Evolutionary conservation across 495 filamentous ascomycete genomes (phyloP).

Genomic region (Penicillium waksmanii): DNA sequence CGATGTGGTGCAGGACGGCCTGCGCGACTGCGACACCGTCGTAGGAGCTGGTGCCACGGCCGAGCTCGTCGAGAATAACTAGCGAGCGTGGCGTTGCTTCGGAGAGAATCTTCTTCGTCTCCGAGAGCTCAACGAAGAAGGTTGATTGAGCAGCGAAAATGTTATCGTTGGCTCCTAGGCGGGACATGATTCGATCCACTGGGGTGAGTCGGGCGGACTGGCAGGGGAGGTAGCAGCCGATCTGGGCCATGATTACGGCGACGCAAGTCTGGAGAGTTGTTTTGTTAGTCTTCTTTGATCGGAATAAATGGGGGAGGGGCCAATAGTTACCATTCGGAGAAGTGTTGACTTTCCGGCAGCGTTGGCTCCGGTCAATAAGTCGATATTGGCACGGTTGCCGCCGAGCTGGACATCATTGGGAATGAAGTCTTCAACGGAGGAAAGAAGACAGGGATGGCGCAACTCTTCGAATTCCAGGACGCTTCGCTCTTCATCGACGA

Average conservation of each 20-base stretch:
- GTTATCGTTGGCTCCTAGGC: constrained; percentile 97
- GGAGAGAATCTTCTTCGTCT: constrained; percentile 97
- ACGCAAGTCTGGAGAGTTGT: constrained; percentile 70
- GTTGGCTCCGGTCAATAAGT: constrained; percentile 94
- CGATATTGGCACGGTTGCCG: constrained; percentile 78
- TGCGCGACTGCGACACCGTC: constrained; percentile 97
- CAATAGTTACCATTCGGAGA: constrained; percentile 79
- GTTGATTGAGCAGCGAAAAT: constrained; percentile 98
- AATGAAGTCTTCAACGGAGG: constrained; percentile 90
- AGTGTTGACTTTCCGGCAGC: constrained; percentile 99
- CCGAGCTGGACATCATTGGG: constrained; percentile 93
- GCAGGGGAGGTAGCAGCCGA: constrained; percentile 91
- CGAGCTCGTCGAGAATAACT: constrained; percentile 97
- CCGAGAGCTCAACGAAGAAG: constrained; percentile 97
- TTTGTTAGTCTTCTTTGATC: constrained; percentile 1
- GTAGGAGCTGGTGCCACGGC: constrained; percentile 90
- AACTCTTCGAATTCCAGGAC: constrained; percentile 90
- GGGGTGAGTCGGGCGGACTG: constrained; percentile 84
- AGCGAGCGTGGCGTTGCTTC: constrained; percentile 94
- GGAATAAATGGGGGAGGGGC: background rate
- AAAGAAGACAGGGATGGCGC: constrained; percentile 91
- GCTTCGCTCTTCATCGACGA: constrained; percentile 82
- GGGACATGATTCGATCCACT: constrained; percentile 97
- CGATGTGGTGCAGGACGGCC: constrained; percentile 92
- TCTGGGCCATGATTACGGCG: constrained; percentile 98